Percentiles rank a stretch among this genome's conserved stretches.
These are phyloP conservation scores for Daedaleopsis sinensis DNA, from an alignment of 768 basidiomycete species.

Conservation along the genomic window DNA sequence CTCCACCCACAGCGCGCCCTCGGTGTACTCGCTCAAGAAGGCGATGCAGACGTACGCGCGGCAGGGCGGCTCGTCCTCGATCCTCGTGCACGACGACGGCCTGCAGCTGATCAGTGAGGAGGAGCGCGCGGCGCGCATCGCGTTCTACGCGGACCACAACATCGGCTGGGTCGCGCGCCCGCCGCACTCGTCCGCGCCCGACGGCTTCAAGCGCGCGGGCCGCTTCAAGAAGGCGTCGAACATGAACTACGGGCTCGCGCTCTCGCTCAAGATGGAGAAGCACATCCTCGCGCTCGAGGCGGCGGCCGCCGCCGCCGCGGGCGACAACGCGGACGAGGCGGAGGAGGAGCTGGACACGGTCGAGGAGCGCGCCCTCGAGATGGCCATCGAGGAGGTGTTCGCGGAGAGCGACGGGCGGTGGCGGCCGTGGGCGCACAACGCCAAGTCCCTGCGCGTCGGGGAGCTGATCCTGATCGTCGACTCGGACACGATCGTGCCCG, in stretches of 20 bases:
- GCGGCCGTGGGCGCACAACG: constrained; percentile 80
- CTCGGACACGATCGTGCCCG: constrained; percentile 79
- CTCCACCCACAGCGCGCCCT: constrained; percentile 54
- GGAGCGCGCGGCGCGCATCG: constrained; percentile 67
- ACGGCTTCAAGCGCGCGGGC: constrained; percentile 80
- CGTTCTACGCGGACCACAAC: constrained; percentile 75
- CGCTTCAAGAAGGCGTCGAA: constrained; percentile 95
- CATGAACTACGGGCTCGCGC: constrained; percentile 81
- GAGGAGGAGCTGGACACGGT: too few species aligned
- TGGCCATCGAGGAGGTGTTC: constrained; percentile 76
- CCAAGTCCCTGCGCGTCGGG: constrained; percentile 72
- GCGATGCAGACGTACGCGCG: constrained; percentile 91
- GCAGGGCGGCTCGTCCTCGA: constrained; percentile 82
- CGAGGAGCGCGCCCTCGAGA: constrained; percentile 72
- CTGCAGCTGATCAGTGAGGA: constrained; percentile 64
- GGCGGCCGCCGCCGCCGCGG: constrained; percentile 36
- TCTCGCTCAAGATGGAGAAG: constrained; percentile 64
- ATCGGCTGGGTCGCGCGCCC: constrained; percentile 88
- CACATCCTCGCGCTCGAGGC: constrained; percentile 51
- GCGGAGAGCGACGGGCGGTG: constrained; percentile 58
- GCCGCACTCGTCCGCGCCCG: constrained; percentile 57
- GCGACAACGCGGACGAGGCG: constrained; percentile 34
- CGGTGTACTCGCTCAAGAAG: constrained; percentile 77
- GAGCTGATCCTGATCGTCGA: constrained; percentile 83
- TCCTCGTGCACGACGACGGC: constrained; percentile 86